Evolutionary conservation across 352 stramenopile genomes (phyloP).

Genomic region (Lagenidium giganteum): DNA sequence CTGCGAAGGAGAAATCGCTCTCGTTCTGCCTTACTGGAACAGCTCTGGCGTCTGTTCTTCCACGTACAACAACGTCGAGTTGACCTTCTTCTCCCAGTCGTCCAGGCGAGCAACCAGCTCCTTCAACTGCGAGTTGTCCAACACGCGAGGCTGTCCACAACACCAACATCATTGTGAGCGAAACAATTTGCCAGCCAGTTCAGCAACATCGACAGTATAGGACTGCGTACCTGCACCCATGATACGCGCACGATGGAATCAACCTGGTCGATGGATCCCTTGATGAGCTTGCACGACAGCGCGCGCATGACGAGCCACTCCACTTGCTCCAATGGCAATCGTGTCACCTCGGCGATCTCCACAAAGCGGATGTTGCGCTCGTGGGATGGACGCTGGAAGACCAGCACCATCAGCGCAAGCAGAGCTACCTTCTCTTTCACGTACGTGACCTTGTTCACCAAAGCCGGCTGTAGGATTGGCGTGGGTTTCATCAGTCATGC

Average conservation of each 20-base stretch:
- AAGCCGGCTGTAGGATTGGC: slow-evolving; percentile 78
- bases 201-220: background rate
- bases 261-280: slow-evolving; percentile 91
- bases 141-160: slow-evolving; percentile 53
- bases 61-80: slow-evolving; percentile 77
- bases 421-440: slow-evolving; percentile 98
- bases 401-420: slow-evolving; percentile 95
- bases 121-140: slow-evolving; percentile 75
- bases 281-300: slow-evolving; percentile 95
- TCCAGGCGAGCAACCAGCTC: slow-evolving; percentile 70
- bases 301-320: slow-evolving; percentile 99
- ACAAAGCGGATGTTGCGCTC: slow-evolving; percentile 92
- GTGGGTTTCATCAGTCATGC: no score
- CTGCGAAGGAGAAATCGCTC: no score
- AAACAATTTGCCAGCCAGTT: background rate
- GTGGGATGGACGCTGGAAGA: slow-evolving; percentile 93
- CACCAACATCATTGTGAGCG: background rate
- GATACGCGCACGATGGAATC: slow-evolving; percentile 91
- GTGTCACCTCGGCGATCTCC: slow-evolving; percentile 90
- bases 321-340: slow-evolving; percentile 87
- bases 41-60: slow-evolving; percentile 85
- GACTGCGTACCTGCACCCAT: slow-evolving; percentile 87
- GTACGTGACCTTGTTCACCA: slow-evolving; percentile 92
- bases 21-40: slow-evolving; percentile 53
- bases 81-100: slow-evolving; percentile 80